Percentiles rank a stretch among this genome's conserved stretches.
Evolutionary conservation across 2,329 filamentous ascomycete species (phyloP).

Genomic region (Colletotrichum sp.): DNA sequence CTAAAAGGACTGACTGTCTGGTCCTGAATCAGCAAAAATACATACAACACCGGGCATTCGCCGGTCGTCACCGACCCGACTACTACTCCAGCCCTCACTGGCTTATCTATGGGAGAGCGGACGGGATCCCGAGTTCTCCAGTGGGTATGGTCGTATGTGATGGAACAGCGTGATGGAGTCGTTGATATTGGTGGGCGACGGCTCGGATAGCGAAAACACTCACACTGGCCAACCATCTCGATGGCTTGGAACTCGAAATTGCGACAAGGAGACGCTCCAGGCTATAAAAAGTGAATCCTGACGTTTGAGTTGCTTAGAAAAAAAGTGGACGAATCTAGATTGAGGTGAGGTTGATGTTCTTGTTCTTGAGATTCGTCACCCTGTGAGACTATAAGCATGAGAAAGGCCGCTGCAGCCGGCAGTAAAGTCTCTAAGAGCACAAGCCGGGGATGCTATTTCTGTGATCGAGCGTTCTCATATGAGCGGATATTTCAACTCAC

Average conservation of each 20-base stretch:
- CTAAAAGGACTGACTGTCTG: too few species aligned
- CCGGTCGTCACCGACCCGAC: too few species aligned
- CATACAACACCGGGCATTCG: too few species aligned
- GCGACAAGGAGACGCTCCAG: too few species aligned
- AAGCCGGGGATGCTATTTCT: accelerated
- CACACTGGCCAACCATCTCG: too few species aligned
- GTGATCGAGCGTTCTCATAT: accelerated
- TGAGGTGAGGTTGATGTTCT: not conserved
- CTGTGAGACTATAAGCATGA: not conserved
- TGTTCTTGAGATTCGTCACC: not conserved
- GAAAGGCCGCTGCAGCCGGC: not conserved
- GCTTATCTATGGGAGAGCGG: too few species aligned
- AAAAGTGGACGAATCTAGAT: not conserved
- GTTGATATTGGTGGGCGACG: too few species aligned
- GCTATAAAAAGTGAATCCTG: not conserved
- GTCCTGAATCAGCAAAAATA: too few species aligned
- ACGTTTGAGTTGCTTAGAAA: not conserved
- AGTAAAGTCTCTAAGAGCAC: not conserved
- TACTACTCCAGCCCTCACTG: too few species aligned
- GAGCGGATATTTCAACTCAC: not conserved
- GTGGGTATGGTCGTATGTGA: too few species aligned
- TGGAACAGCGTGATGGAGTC: accelerated
- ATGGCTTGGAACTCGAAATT: too few species aligned
- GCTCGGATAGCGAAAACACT: too few species aligned
- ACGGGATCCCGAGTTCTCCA: not conserved